phyloP scores from a whole-genome alignment of 2,329 filamentous ascomycete species.

The Penicillium hesseltinei region DNA sequence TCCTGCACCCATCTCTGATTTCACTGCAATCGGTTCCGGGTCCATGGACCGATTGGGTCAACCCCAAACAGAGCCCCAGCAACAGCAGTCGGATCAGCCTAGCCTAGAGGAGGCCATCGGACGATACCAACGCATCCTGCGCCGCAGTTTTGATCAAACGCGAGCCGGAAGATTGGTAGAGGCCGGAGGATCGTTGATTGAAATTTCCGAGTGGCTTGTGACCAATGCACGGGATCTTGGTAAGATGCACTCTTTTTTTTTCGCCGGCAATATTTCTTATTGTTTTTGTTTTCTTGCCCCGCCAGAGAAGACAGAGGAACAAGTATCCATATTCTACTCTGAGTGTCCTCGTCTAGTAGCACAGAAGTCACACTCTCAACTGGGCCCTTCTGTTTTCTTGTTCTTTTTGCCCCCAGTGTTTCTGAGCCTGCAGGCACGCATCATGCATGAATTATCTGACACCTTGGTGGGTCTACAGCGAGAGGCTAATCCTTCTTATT shows the following conservation, averaged over 20 bases:
- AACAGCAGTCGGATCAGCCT: slow-evolving; percentile 25
- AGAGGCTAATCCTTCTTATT: slow-evolving; percentile 22
- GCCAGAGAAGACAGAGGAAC: neutral
- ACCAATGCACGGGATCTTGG: slow-evolving; percentile 65
- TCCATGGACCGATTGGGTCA: slow-evolving; percentile 37
- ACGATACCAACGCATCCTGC: slow-evolving; percentile 56
- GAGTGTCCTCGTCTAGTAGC: slow-evolving; percentile 9
- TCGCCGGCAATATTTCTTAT: slow-evolving; percentile 23
- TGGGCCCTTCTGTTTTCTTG: slow-evolving; percentile 13
- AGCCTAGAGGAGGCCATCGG: slow-evolving; percentile 67
- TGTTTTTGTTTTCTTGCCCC: slow-evolving; percentile 1
- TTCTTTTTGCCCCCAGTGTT: neutral
- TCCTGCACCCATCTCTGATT: slow-evolving; percentile 53
- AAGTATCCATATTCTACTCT: neutral
- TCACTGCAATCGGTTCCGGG: slow-evolving; percentile 34
- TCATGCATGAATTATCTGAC: slow-evolving; percentile 18
- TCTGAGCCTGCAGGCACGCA: slow-evolving; percentile 12
- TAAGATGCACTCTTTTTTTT: slow-evolving; percentile 45
- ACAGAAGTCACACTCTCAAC: slow-evolving; percentile 13
- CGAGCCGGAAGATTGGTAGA: slow-evolving; percentile 60
- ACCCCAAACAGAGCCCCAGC: slow-evolving; percentile 16
- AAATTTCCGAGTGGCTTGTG: slow-evolving; percentile 66
- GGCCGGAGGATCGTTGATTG: slow-evolving; percentile 57
- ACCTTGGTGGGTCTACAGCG: neutral
- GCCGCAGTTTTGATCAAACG: slow-evolving; percentile 69